Conservation (phyloP, 345 rosid species). For the Salix arbutifolia region DNA sequence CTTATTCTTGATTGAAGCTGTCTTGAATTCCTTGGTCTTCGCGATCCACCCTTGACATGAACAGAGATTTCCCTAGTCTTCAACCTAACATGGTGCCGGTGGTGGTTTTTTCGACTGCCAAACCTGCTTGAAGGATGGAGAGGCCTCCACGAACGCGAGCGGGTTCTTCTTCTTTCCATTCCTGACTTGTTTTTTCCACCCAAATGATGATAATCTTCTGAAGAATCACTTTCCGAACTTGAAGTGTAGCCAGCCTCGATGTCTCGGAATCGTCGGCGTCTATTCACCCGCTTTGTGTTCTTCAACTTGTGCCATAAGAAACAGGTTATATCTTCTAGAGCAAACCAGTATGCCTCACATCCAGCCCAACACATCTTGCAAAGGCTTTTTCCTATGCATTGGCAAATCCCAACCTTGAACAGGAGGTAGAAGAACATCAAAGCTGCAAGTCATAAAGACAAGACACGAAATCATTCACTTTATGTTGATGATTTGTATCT, state of each 20-base stretch:
- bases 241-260: not conserved
- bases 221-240: constrained; percentile 1
- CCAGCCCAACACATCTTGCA: constrained; percentile 70
- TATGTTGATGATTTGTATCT: not conserved
- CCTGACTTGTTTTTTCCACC: constrained; percentile 2
- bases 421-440: constrained; percentile 59
- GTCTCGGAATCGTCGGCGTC: constrained; percentile 17
- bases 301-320: constrained; percentile 12
- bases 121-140: not conserved
- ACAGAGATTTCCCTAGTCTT: constrained; percentile 35
- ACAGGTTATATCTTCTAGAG: constrained; percentile 38
- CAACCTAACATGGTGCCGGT: constrained; percentile 27
- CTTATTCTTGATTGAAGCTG: constrained; percentile 20
- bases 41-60: constrained; percentile 36
- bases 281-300: constrained; percentile 12
- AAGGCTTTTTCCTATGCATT: constrained; percentile 41
- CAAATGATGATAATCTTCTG: not conserved
- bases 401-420: constrained; percentile 56
- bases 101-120: constrained; percentile 6
- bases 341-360: constrained; percentile 52
- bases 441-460: constrained; percentile 31
- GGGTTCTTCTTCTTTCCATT: constrained; percentile 6
- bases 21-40: constrained; percentile 36
- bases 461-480: not conserved
- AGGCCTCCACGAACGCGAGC: not conserved